Percentiles rank a stretch among this genome's conserved stretches.
Conservation (phyloP, 192 early-diverging fungal species). For the Entomortierella parvispora region DNA sequence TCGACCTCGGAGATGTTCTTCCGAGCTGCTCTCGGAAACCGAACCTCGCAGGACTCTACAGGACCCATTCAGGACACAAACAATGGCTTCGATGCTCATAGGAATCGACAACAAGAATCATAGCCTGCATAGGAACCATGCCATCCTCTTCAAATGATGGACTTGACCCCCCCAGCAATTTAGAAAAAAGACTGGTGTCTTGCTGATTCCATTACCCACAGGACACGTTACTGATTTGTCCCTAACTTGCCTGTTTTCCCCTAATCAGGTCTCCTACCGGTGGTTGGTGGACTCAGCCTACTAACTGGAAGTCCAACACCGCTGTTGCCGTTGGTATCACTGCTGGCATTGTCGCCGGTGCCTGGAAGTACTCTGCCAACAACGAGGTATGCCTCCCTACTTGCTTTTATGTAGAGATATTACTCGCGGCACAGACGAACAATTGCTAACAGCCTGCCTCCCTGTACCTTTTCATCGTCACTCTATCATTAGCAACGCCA, state of each 20-base stretch:
- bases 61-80: too few species aligned
- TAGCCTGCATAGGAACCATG: too few species aligned
- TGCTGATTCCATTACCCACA: too few species aligned
- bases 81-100: too few species aligned
- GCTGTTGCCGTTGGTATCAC: slow-evolving; percentile 47
- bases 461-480: neutral
- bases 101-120: too few species aligned
- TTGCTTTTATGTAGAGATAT: neutral
- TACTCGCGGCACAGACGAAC: too few species aligned
- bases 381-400: slow-evolving; percentile 34
- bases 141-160: too few species aligned
- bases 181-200: too few species aligned
- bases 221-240: neutral
- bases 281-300: slow-evolving; percentile 74
- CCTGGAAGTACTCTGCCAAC: slow-evolving; percentile 70
- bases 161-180: too few species aligned
- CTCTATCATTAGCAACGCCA: slow-evolving; percentile 35
- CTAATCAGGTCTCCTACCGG: slow-evolving; percentile 55
- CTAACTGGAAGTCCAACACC: slow-evolving; percentile 63
- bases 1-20: neutral
- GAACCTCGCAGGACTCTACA: too few species aligned
- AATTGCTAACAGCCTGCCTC: neutral
- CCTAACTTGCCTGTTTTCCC: neutral
- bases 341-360: slow-evolving; percentile 53
- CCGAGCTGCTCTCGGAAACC: too few species aligned